phyloP scores from a whole-genome alignment of 495 filamentous ascomycete genomes.

The Penicillium robsamsonii region DNA sequence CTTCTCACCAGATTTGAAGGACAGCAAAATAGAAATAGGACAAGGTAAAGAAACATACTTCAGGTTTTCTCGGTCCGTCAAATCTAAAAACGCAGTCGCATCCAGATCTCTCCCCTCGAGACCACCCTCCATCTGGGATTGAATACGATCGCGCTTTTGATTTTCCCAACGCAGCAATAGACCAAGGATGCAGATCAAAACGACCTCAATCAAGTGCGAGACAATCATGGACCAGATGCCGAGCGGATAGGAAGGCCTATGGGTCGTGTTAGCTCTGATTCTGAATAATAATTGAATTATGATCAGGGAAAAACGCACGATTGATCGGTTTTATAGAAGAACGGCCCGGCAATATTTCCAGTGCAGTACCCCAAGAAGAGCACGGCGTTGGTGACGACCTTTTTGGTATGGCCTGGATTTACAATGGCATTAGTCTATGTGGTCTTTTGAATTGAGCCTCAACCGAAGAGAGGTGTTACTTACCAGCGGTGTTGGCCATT shows the following conservation, averaged over 20 bases:
- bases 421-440: not conserved
- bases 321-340: conserved; percentile 60
- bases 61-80: conserved; percentile 60
- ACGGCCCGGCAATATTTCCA: conserved; percentile 56
- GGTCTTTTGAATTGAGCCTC: not conserved
- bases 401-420: conserved; percentile 57
- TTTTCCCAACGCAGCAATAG: conserved; percentile 56
- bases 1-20: not conserved
- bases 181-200: conserved; percentile 47
- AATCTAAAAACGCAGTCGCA: conserved; percentile 56
- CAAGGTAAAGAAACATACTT: conserved; percentile 36
- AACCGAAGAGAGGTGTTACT: not conserved
- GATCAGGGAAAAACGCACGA: conserved; percentile 22
- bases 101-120: conserved; percentile 52
- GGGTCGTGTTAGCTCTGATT: not conserved
- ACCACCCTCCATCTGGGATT: conserved; percentile 47
- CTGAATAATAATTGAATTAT: not conserved
- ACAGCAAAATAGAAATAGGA: not conserved
- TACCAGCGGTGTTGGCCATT: conserved; percentile 54
- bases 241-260: conserved; percentile 51
- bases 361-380: conserved; percentile 54
- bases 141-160: conserved; percentile 50
- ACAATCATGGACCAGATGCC: conserved; percentile 66
- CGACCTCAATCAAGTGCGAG: conserved; percentile 54
- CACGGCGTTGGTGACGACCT: conserved; percentile 59